phyloP scores from a whole-genome alignment of 1,284 basidiomycete genomes.

The Mycena sp. region DNA sequence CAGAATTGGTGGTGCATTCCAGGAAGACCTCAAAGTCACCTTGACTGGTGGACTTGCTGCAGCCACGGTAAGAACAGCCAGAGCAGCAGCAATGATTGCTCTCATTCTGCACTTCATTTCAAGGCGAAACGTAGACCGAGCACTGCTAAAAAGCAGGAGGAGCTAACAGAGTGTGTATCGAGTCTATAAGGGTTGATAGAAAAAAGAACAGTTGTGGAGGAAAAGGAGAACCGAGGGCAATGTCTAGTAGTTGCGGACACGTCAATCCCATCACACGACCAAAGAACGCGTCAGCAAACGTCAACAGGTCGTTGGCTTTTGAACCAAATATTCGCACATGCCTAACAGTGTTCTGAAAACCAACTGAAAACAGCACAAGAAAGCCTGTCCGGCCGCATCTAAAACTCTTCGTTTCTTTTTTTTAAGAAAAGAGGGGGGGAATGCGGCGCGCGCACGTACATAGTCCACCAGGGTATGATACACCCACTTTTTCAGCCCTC shows the following conservation, averaged over 20 bases:
- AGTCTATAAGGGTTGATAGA: no score
- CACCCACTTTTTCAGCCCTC: slow-evolving; percentile 13
- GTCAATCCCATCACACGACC: neutral
- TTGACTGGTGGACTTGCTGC: no score
- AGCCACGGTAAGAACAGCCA: slow-evolving; percentile 45
- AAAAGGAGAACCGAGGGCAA: neutral
- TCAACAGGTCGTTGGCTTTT: neutral
- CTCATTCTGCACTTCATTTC: slow-evolving; percentile 17
- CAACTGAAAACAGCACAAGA: no score
- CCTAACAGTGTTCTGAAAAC: no score
- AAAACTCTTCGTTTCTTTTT: no score
- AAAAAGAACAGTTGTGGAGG: neutral
- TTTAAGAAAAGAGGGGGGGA: no score
- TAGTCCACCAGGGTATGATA: slow-evolving; percentile 14
- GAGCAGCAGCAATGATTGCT: slow-evolving; percentile 2
- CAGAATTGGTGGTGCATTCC: no score
- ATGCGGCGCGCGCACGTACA: slow-evolving; percentile 31
- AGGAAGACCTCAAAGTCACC: no score
- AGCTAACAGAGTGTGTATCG: neutral
- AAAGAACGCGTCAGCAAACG: neutral
- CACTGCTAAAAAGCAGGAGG: neutral
- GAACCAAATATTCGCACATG: neutral
- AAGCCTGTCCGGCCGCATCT: no score
- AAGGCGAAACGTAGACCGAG: neutral
- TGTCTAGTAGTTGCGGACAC: neutral